Percentiles rank a stretch among this genome's conserved stretches.
Conservation (phyloP, 2,329 filamentous ascomycete species). For the Colletotrichum orbiculare region DNA sequence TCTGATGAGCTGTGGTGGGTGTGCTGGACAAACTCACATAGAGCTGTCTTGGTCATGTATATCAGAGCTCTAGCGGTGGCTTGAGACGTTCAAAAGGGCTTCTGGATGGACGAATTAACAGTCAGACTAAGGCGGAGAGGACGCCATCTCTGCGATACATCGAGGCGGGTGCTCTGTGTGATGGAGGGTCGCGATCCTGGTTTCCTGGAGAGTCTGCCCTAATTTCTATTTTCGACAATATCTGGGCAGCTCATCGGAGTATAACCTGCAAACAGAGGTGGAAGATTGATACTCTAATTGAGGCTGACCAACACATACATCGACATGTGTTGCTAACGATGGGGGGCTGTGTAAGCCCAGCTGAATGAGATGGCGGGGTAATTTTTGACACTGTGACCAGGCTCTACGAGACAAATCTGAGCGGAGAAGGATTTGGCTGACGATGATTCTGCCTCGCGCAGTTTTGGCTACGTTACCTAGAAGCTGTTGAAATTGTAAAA, state of each 20-base stretch:
- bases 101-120: background rate
- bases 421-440: too few relatives aligned
- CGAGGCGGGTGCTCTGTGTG: background rate
- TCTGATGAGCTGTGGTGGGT: constrained; percentile 4
- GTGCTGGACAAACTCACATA: constrained; percentile 1
- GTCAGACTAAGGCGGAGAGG: background rate
- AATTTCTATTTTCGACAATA: constrained; percentile 6
- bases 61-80: too few relatives aligned
- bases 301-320: too few relatives aligned
- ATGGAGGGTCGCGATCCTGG: background rate
- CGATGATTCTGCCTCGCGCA: too few relatives aligned
- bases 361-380: background rate
- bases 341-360: constrained; percentile 2
- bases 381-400: background rate
- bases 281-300: background rate
- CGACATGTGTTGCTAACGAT: background rate
- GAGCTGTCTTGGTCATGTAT: background rate
- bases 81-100: background rate
- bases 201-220: background rate
- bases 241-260: background rate
- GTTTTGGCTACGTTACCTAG: too few relatives aligned
- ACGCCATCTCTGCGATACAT: constrained; percentile 9
- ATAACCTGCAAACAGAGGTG: background rate
- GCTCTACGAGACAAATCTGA: background rate
- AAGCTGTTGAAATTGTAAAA: too few relatives aligned